Evolutionary conservation across 1,284 basidiomycete genomes (phyloP), one percentile per base, ranked within the genome.

Genomic region (Pterula multifida): DNA sequence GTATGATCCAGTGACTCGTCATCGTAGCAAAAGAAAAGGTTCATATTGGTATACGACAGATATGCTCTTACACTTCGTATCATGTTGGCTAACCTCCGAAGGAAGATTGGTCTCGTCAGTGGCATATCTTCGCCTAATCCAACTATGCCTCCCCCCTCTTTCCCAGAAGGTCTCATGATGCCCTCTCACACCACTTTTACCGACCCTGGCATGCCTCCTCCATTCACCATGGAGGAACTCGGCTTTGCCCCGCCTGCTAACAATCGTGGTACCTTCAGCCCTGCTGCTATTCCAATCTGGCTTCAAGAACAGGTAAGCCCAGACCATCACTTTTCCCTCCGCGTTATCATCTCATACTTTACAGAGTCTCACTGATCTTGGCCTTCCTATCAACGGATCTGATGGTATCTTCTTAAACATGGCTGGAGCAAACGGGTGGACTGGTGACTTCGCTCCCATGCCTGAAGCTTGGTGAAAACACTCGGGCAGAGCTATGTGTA

Each of bases 31-130:
- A 53, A 4, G 46, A 36, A 35, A 47, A 28, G 19, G 44, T 17
- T 49, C 44, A 50, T 57, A 52, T 45, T 53, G 39, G 26, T 6
- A 32, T 32, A 32, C 6, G 28, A 32, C 26, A 86, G 88, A 45
- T 94, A 95, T 63, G 90, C 91, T 1, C 69, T 93, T 25, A 90
- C 91, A 1, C 71, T 94, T 39, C 82, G 90, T 49, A 84, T 94
- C 60, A 93, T 94, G 90, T 76, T 94, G 49, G 81, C 88, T 36
- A 90, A 88, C 65, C 75, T 93, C 53, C 80, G 88, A 36, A 84
- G 90, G 55, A 93, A 90, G 68, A 75, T 90, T 23, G 89, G 88
- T 1, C 68, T 88, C 50, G 61, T 72, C 6, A 76, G 78, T 35
- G 78, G 76, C 3, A 70, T 71, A 32, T 64, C 59, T 62, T 65